Evolutionary conservation across 345 rosid species (phyloP), one percentile per base, ranked within the genome.

Genomic region (Citrus glauca): DNA sequence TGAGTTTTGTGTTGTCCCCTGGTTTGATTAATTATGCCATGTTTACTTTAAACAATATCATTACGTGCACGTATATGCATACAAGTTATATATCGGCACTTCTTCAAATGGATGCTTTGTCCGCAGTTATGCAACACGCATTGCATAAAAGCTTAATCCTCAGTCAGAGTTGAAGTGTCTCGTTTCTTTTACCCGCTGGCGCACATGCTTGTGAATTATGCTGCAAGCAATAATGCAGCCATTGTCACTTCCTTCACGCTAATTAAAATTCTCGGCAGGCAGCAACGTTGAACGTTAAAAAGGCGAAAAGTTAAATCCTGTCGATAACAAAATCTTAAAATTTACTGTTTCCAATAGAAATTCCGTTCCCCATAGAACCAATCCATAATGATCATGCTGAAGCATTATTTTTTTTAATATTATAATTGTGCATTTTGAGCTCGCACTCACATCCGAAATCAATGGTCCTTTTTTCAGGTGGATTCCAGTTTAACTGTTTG

Each of bases 161-260:
- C 13, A 42, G 50, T 11, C 9, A 27, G 45, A 42, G 30, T 74
- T 72, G 64, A 30, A 57, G 20, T n/a, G 75, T 57, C 65, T 24
- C 30, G 25, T 50, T 32, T 40, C 63, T 57, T 59, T 42, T 35
- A 60, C 69, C 42, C 28, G 25, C 69, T 60, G 70, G 57, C 48
- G 16, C 74, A 68, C 69, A 74, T 74, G 78, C 37, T 42, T 32
- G 45, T 79, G 60, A 59, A 66, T 62, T 73, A 50, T 73, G 62
- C 27, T 69, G 9, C 64, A 59, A 73, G 40, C 62, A 33, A 72
- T 72, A 56, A 56, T 56, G 75, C 66, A 20, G 30, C 7, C 32
- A 33, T 57, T 72, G 50, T 72, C 35, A 33, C 42, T 35, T 3
- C 32, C 14, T n/a, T 22, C 30, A 3, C 50, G 19, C 73, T 37